Base-by-base conservation (phyloP, 148 eudicot genomes). In the Cornus controversa region DNA sequence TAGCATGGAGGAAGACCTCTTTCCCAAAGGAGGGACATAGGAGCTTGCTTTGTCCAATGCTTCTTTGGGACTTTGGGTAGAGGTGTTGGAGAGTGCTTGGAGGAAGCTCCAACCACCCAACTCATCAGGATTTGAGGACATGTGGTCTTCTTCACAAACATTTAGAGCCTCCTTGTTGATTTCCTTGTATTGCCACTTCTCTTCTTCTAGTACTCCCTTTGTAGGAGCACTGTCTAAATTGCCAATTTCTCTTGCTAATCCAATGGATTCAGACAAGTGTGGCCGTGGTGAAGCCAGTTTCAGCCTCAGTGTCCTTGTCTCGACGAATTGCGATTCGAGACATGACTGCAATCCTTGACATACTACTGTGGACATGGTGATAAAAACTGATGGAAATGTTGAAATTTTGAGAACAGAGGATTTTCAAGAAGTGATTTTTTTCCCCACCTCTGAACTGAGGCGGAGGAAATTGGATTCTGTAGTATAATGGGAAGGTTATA, bases 291-390 rank as follows among this genome's bases (percentile, higher is more conserved):
- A 78, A 31, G 85, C 82, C 50, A 77, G 80, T 75, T 80, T 76
- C 78, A 76, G 91, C 80, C 79, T 89, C 68, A 80, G 42, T 10
- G 77, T 85, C 29, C 82, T 80, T 68, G 88, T 78, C 54, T 64
- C 86, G 2, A 27, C 9, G 26, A 62, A 53, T 34, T 87, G 88
- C 23, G 88, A 53, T 27, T 86, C 88, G 36, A 54, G 66, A 67
- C 75, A 78, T 25, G 89, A 70, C 62, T 82, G 80, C 11, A 71
- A 18, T 15, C 80, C 84, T 76, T 87, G 89, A 37, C 72, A 91
- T 9, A 87, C 89, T 65, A 91, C 71, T 5, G 91, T 88, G 18
- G 93, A 80, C 91, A 89, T 91, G 63, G 66, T 40, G 25, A 23
- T 11, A 14, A 25, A 34, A n/a, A 40, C 25, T 28, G 42, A 70